Evolutionary conservation across 1,139 yeast genomes (phyloP), one percentile per base, ranked within the genome.

Genomic region (Saccharomyces hybrid): DNA sequence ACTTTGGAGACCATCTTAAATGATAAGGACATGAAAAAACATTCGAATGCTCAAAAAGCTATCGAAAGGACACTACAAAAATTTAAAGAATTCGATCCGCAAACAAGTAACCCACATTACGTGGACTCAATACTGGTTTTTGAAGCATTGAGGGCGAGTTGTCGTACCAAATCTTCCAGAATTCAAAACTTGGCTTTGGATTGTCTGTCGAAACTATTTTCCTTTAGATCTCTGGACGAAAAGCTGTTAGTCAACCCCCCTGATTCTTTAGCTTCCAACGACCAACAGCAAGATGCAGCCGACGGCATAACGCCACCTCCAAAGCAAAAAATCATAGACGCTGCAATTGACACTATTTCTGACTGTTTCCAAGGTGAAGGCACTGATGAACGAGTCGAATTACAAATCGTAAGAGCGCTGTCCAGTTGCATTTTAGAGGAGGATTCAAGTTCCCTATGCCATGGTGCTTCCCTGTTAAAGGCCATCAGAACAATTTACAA

Each of bases 401-500:
- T 93, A 54, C 99, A 95, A 71, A 93, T 93, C 16, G 87, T 91
- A 34, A 83, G 96, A 65, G 97, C 97, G 0, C 77, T 95, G 55
- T 85, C 93, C 72, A 90, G 93, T 59, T 91, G 96, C 56, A 86
- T 91, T 16, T 75, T 91, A 48, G 85, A 83, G 58, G 89, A 84
- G 55, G 81, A 85, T 49, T 55, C 67, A 3, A 57, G 55, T 21
- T 80, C 89, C 72, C 86, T 95, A 24, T 89, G 93, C 51, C 99
- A 95, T 66, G 98, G 98, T 5, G 88, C 93, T 4, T 81, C 95
- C 0, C 75, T 95, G 53, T 76, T 95, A 60, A 88, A 87, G 65
- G 98, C 98, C 0, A 86, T 95, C 42, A 81, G 99, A 69, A 96
- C 89, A 67, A 88, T 93, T 21, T 93, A 93, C 73, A 91, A 90